These are phyloP conservation scores for Hymenoscyphus occultus DNA, from an alignment of 2,329 filamentous ascomycete species.

Conservation along the genomic window DNA sequence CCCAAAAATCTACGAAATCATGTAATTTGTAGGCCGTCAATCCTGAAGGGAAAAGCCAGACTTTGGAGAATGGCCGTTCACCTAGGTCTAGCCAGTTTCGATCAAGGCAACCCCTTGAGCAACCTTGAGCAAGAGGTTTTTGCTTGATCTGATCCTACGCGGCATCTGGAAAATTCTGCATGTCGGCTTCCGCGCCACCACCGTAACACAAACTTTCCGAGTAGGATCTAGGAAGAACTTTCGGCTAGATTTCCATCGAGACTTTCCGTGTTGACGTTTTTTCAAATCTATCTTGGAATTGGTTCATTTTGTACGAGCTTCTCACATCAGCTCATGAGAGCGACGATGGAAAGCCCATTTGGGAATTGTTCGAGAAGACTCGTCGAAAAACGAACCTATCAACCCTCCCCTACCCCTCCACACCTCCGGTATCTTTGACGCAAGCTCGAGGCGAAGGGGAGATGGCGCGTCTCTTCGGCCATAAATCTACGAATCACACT, in stretches of 20 bases:
- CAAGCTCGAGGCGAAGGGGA: neutral
- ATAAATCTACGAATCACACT: neutral
- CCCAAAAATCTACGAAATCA: no score
- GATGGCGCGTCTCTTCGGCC: neutral
- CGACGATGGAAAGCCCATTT: neutral
- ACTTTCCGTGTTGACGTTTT: neutral
- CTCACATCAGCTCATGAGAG: conserved; percentile 1
- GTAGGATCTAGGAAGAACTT: neutral
- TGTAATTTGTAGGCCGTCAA: no score
- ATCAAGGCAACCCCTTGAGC: neutral
- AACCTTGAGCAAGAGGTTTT: neutral
- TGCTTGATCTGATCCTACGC: neutral
- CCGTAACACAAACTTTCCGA: neutral
- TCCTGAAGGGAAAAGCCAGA: neutral
- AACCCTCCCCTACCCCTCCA: neutral
- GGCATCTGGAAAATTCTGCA: neutral
- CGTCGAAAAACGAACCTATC: neutral
- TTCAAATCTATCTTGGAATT: neutral
- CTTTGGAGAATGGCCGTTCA: neutral
- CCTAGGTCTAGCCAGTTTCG: neutral
- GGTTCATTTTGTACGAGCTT: neutral
- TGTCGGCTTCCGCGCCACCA: neutral
- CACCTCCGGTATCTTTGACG: neutral
- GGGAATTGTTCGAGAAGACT: neutral
- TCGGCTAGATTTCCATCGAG: neutral